Evolutionary conservation across 2,329 filamentous ascomycete species (phyloP), one percentile per base, ranked within the genome.

Genomic region (Basipetospora chlamydospora): DNA sequence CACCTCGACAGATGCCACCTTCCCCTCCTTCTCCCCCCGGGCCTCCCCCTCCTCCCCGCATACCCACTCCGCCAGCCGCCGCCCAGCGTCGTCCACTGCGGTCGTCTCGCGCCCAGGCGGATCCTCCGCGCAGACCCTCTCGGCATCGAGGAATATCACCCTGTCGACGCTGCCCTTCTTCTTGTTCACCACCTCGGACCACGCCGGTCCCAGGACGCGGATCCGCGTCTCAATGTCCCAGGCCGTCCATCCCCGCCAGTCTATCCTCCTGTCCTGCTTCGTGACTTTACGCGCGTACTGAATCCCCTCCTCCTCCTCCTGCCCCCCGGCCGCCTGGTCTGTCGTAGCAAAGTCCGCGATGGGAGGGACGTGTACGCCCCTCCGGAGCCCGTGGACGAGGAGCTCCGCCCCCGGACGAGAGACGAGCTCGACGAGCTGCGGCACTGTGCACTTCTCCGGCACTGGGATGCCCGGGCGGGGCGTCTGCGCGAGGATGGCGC

Each of bases 241-340:
- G n/a, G 64, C 57, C 1, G 59, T 58, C 64, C 72, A 73, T 3
- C 44, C 31, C 1, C 29, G 30, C 67, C 78, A 84, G 42, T 76
- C 57, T 6, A 93, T 56, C 40, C 73, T 67, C 2, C 63, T 59
- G 46, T 88, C 74, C 5, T 64, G 56, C 38, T 77, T 70, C 1
- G 58, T 71, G 41, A 94, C 72, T 51, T 94, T 94, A 1, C 73
- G 71, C 1, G 88, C 88, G 47, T 79, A 69, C 18, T 38, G 39
- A 3, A 54, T 32, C 18, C 33, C 17, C 5, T 21, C 52, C 35
- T 37, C 47, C 15, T 25, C 37, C 7, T 35, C 46, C 38, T 38
- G 47, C 53, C 49, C 53, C 20, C 51, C 22, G 6, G 6, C 22
- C 11, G 6, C 22, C 22, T 23, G 6, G 6, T 23, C 22, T 6